phyloP scores from a whole-genome alignment of 2,329 filamentous ascomycete species.

The Cylindrodendrum hubeiense region DNA sequence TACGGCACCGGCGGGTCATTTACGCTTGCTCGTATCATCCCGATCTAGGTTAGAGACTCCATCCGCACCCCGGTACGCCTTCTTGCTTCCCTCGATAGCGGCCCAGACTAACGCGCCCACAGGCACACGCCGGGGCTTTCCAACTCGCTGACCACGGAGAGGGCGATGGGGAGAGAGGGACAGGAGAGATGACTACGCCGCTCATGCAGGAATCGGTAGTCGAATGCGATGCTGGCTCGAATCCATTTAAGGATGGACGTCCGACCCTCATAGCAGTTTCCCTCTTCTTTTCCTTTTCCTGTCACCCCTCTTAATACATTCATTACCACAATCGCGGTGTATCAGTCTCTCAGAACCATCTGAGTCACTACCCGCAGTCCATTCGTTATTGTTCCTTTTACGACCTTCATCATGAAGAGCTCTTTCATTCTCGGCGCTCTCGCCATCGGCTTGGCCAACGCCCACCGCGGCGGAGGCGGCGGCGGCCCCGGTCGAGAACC shows the following conservation, averaged over 20 bases:
- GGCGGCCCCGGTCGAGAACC: slow-evolving; percentile 54
- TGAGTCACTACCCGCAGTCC: slow-evolving; percentile 40
- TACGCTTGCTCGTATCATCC: slow-evolving; percentile 11
- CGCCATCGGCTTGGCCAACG: slow-evolving; percentile 46
- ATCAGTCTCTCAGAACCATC: slow-evolving; percentile 35
- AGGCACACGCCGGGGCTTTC: slow-evolving; percentile 26
- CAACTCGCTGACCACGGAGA: slow-evolving; percentile 6
- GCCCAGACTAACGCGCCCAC: slow-evolving; percentile 29
- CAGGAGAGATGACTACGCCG: slow-evolving; percentile 18
- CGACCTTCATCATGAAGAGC: slow-evolving; percentile 50
- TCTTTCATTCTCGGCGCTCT: slow-evolving; percentile 47
- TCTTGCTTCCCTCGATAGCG: slow-evolving; percentile 33
- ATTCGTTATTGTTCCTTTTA: slow-evolving; percentile 44
- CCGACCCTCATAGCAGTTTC: slow-evolving; percentile 18
- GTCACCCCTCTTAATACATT: slow-evolving; percentile 34
- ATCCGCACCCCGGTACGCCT: not conserved
- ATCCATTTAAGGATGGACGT: slow-evolving; percentile 39
- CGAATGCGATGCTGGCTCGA: slow-evolving; percentile 9
- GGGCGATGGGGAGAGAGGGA: slow-evolving; percentile 12
- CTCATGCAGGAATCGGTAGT: slow-evolving; percentile 5
- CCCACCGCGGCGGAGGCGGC: slow-evolving; percentile 43
- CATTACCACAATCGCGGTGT: slow-evolving; percentile 36
- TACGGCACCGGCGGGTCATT: not conserved
- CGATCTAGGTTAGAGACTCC: slow-evolving; percentile 9
- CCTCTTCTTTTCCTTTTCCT: slow-evolving; percentile 18